phyloP scores from a whole-genome alignment of 495 filamentous ascomycete species.

The Penicillium canariense region DNA sequence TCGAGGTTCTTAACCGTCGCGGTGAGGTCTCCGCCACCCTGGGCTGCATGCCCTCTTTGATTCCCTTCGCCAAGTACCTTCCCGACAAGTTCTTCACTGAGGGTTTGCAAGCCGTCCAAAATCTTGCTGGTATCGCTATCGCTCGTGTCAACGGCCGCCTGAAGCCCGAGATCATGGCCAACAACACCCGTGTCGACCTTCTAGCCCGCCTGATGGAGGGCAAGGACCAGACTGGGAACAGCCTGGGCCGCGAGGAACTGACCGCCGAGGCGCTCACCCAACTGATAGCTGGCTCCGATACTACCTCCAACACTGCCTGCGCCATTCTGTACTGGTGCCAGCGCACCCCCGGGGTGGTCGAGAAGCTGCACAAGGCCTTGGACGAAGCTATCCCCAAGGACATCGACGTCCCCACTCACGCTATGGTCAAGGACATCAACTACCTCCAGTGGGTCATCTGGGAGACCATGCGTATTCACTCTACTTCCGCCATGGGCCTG shows the following conservation, averaged over 20 bases:
- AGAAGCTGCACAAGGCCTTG: conserved; percentile 68
- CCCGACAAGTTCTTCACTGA: conserved; percentile 53
- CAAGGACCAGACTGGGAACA: conserved; percentile 73
- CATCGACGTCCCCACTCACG: conserved; percentile 64
- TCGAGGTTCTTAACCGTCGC: conserved; percentile 55
- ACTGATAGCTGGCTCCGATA: conserved; percentile 87
- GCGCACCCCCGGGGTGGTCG: conserved; percentile 66
- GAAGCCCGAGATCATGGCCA: conserved; percentile 56
- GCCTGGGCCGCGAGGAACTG: conserved; percentile 72
- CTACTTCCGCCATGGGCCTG: conserved; percentile 83
- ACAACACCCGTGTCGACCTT: conserved; percentile 68
- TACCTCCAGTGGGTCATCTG: conserved; percentile 74
- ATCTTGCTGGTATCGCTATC: conserved; percentile 64
- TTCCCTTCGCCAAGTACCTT: conserved; percentile 50
- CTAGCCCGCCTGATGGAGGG: conserved; percentile 84
- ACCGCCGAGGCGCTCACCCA: conserved; percentile 89
- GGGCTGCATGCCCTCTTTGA: conserved; percentile 46
- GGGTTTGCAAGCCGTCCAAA: conserved; percentile 48
- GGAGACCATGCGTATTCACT: conserved; percentile 89
- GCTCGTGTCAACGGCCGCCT: conserved; percentile 75
- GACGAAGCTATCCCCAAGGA: conserved; percentile 63
- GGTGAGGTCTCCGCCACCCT: conserved; percentile 53
- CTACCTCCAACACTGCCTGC: conserved; percentile 86
- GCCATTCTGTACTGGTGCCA: conserved; percentile 77
- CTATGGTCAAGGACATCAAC: conserved; percentile 69